phyloP scores from a whole-genome alignment of 345 rosid genomes.

The Lepidium aucheri region DNA sequence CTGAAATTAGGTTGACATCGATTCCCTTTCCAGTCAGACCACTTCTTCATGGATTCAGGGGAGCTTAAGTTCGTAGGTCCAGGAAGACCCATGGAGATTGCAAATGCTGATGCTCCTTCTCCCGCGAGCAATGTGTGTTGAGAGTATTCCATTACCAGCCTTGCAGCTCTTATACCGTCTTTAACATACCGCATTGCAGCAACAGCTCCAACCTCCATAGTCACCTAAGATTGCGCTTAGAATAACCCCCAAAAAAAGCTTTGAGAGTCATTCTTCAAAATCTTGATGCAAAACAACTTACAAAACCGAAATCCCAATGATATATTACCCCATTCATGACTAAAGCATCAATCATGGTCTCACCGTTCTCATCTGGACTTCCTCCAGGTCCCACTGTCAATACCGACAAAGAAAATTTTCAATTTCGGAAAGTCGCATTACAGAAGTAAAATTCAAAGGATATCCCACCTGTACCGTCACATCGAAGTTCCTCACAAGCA shows the following conservation, averaged over 20 bases:
- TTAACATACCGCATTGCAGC: constrained; percentile 93
- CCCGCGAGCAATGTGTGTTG: constrained; percentile 82
- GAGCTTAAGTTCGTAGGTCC: constrained; percentile 90
- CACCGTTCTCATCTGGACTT: constrained; percentile 95
- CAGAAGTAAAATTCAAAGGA: background rate
- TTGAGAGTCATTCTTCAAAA: constrained; percentile 4
- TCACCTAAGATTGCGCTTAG: constrained; percentile 61
- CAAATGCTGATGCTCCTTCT: constrained; percentile 75
- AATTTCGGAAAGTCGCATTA: background rate
- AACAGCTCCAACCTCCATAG: constrained; percentile 98
- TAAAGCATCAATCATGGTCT: constrained; percentile 86
- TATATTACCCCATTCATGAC: constrained; percentile 82
- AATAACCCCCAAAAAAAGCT: background rate
- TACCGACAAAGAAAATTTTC: background rate
- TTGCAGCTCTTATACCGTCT: constrained; percentile 91
- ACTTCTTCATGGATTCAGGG: constrained; percentile 58
- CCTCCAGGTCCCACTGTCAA: constrained; percentile 92
- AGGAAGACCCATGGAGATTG: constrained; percentile 87
- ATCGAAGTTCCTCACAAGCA: constrained; percentile 74
- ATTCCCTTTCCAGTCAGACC: constrained; percentile 69
- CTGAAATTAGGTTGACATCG: constrained; percentile 78
- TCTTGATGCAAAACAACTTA: background rate
- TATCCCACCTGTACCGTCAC: constrained; percentile 78
- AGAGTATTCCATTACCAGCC: constrained; percentile 71
- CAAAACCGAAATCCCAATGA: background rate